These are phyloP conservation scores for Retiboletus flavoniger DNA, from an alignment of 1,284 basidiomycete genomes.

Conservation along the genomic window DNA sequence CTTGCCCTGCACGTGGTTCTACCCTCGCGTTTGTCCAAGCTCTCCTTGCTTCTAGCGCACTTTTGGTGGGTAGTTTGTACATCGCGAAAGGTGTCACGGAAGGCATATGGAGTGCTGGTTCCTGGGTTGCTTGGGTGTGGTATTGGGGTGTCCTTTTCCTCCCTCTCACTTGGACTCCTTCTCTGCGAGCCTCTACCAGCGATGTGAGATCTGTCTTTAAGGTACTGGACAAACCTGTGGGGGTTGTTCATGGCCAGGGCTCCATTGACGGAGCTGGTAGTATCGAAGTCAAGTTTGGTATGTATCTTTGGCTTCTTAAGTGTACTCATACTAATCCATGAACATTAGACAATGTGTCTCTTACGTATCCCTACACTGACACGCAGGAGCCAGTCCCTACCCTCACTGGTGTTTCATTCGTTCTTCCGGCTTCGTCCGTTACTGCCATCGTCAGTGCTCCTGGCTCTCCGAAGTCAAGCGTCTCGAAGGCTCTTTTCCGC, in stretches of 20 bases:
- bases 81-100: conserved; percentile 32
- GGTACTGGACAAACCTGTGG: conserved; percentile 73
- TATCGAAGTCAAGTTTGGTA: conserved; percentile 84
- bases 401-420: conserved; percentile 79
- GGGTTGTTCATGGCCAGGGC: conserved; percentile 80
- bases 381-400: conserved; percentile 60
- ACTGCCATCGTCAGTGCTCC: conserved; percentile 84
- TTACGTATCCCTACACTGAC: conserved; percentile 78
- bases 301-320: conserved; percentile 11
- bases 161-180: conserved; percentile 26
- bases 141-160: conserved; percentile 31
- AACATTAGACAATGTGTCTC: conserved; percentile 67
- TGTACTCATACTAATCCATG: conserved; percentile 3
- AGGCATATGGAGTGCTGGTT: conserved; percentile 30
- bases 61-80: conserved; percentile 65
- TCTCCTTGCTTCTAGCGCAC: conserved; percentile 73
- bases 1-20: conserved; percentile 27
- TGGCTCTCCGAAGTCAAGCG: conserved; percentile 79
- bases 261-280: conserved; percentile 69
- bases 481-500: conserved; percentile 80
- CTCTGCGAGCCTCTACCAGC: conserved; percentile 13
- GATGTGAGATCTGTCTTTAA: conserved; percentile 50
- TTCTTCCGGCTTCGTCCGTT: conserved; percentile 74
- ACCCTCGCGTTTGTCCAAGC: conserved; percentile 78
- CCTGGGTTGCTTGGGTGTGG: conserved; percentile 33